phyloP scores from a whole-genome alignment of 2,329 filamentous ascomycete species.

The Hypoxylon rubiginosum region DNA sequence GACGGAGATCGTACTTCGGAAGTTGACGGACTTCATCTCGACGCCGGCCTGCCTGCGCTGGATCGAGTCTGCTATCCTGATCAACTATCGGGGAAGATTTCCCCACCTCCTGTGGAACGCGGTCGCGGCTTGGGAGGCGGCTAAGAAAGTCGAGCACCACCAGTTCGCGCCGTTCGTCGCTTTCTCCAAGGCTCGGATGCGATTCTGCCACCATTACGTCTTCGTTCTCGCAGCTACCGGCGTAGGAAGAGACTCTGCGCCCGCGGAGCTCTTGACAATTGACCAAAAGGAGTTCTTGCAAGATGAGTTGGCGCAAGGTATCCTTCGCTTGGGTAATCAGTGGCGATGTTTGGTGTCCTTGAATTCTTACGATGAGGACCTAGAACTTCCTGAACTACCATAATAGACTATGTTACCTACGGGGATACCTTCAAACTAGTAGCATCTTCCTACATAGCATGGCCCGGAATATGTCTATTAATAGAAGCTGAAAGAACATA shows the following conservation, averaged over 20 bases:
- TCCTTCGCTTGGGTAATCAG: slow-evolving; percentile 15
- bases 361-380: not conserved
- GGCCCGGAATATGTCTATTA: not conserved
- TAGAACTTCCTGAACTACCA: not conserved
- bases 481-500: slow-evolving; percentile 2
- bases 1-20: slow-evolving; percentile 19
- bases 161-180: slow-evolving; percentile 20
- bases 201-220: slow-evolving; percentile 26
- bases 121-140: slow-evolving; percentile 24
- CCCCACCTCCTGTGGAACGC: slow-evolving; percentile 34
- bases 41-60: slow-evolving; percentile 30
- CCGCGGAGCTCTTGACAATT: slow-evolving; percentile 31
- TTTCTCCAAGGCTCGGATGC: slow-evolving; percentile 23
- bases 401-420: not conserved
- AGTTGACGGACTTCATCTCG: slow-evolving; percentile 27
- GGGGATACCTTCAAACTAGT: not conserved
- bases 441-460: not conserved
- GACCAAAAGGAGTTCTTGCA: not conserved
- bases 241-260: slow-evolving; percentile 15
- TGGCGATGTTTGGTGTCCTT: slow-evolving; percentile 25
- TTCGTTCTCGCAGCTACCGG: slow-evolving; percentile 26
- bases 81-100: slow-evolving; percentile 32
- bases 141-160: slow-evolving; percentile 5
- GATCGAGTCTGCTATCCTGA: slow-evolving; percentile 34
- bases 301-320: slow-evolving; percentile 15